phyloP scores from a whole-genome alignment of 257 asterid genomes.

The Gentiana straminea region DNA sequence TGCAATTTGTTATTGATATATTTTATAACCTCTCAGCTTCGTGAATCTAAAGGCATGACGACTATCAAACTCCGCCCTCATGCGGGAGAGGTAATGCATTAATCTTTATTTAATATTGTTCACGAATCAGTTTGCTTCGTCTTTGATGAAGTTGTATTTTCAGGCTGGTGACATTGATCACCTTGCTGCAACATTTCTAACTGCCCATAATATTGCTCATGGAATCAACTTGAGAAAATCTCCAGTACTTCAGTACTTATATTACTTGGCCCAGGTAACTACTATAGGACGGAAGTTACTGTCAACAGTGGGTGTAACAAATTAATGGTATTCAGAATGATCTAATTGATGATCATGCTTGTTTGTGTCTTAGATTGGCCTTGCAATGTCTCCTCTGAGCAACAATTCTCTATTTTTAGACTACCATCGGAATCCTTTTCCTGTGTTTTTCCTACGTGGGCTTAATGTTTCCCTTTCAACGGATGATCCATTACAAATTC shows the following conservation, averaged over 20 bases:
- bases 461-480: slow-evolving; percentile 94
- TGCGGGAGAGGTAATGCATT: slow-evolving; percentile 76
- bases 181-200: slow-evolving; percentile 92
- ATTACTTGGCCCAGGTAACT: slow-evolving; percentile 91
- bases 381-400: slow-evolving; percentile 99
- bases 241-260: slow-evolving; percentile 86
- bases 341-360: slow-evolving; percentile 14
- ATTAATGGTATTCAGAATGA: background rate
- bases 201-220: slow-evolving; percentile 84
- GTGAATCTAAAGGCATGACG: slow-evolving; percentile 93
- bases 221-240: slow-evolving; percentile 93
- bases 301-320: slow-evolving; percentile 4
- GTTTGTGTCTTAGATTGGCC: slow-evolving; percentile 59
- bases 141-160: slow-evolving; percentile 13
- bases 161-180: slow-evolving; percentile 98
- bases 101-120: slow-evolving; percentile 3
- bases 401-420: slow-evolving; percentile 91
- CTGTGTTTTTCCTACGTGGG: slow-evolving; percentile 86
- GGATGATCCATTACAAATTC: slow-evolving; percentile 95
- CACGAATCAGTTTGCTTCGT: slow-evolving; percentile 6
- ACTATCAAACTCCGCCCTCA: slow-evolving; percentile 95
- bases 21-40: slow-evolving; percentile 54
- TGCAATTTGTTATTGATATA: background rate
- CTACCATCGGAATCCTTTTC: slow-evolving; percentile 95
- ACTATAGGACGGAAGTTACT: background rate